These are phyloP conservation scores for Cichorium intybus DNA, from an alignment of 140 eudicot species.

Conservation along the genomic window DNA sequence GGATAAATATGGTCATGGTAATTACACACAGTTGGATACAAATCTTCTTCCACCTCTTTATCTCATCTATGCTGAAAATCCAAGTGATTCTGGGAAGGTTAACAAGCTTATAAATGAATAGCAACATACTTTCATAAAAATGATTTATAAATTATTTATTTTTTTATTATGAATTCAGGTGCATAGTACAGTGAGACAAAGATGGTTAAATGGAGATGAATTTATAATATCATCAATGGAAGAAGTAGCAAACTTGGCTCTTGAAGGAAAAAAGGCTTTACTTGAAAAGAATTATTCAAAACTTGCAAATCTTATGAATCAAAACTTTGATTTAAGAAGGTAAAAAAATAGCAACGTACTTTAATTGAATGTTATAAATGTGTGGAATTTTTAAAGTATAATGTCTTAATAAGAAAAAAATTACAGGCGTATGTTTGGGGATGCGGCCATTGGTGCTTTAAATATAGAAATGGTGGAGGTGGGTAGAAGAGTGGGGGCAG, in stretches of 20 bases:
- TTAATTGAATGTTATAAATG: neutral
- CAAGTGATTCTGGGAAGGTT: conserved; percentile 92
- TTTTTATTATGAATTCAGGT: conserved; percentile 27
- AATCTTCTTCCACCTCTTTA: conserved; percentile 80
- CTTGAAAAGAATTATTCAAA: conserved; percentile 57
- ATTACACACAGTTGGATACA: conserved; percentile 59
- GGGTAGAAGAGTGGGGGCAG: conserved; percentile 85
- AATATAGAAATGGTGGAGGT: conserved; percentile 93
- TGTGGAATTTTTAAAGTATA: no score
- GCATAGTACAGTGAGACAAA: conserved; percentile 41
- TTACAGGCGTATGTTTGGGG: conserved; percentile 83
- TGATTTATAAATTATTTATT: conserved; percentile 39
- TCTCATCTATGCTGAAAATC: conserved; percentile 91
- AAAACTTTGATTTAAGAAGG: conserved; percentile 90
- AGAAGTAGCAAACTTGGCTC: conserved; percentile 78
- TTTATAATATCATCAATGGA: conserved; percentile 43
- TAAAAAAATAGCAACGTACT: conserved; percentile 20
- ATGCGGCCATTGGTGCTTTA: conserved; percentile 69
- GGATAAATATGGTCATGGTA: conserved; percentile 67
- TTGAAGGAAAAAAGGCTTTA: conserved; percentile 71
- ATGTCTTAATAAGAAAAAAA: neutral
- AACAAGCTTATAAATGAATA: neutral
- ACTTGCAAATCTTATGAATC: conserved; percentile 84
- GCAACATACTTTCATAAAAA: conserved; percentile 13
- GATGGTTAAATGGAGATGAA: conserved; percentile 46